Base-by-base conservation (phyloP, 2,329 filamentous ascomycete genomes). In the Anthostomella pinea region DNA sequence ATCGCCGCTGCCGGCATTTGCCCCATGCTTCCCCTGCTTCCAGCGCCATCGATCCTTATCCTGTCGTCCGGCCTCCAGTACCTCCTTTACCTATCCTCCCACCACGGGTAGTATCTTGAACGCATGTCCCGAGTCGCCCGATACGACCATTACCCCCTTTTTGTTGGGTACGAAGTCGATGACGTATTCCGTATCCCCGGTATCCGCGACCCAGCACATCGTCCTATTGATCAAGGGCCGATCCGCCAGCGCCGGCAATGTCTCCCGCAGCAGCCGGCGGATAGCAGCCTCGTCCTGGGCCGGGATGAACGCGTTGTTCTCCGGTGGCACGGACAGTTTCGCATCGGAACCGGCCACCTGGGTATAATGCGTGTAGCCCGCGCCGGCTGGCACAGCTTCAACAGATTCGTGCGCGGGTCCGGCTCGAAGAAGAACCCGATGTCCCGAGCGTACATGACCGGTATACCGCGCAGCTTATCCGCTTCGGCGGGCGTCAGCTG, bases 361-460 rank as follows among this genome's bases (percentile, higher is more conserved):
- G 48, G 38, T 20, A 5, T 53, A 62, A 40, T 77, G 70, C 9
- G 70, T 71, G 46, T 78, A 79, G 0, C 77, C 79, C 1, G 69
- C 73, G 2, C 76, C 76, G 54, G 74, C 68, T 0, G 76, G 46
- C 77, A 81, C 8, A 83, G 51, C 58, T 83, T 83, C 27, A 83
- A 58, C 4, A 81, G 55, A 15, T 70, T 68, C 0, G 77, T 81
- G 42, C 68, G 65, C 0, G 67, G 71, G 45, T 83, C 79, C 0
- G 79, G 78, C 54, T 83, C 79, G 39, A 83, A 83, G 59, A 80
- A 77, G 63, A 83, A 83, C 0, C 78, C 78, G 0, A 82, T 60
- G 42, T 83, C 79, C 2, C 79, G 69, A 1, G 73, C 72, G 34
- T 81, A 79, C 1, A 73, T 78, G 0, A 81, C 74, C 0, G 79